Percentiles rank a stretch among this genome's conserved stretches.
Conservation (phyloP, 148 eudicot species). For the Camellia granthamiana region DNA sequence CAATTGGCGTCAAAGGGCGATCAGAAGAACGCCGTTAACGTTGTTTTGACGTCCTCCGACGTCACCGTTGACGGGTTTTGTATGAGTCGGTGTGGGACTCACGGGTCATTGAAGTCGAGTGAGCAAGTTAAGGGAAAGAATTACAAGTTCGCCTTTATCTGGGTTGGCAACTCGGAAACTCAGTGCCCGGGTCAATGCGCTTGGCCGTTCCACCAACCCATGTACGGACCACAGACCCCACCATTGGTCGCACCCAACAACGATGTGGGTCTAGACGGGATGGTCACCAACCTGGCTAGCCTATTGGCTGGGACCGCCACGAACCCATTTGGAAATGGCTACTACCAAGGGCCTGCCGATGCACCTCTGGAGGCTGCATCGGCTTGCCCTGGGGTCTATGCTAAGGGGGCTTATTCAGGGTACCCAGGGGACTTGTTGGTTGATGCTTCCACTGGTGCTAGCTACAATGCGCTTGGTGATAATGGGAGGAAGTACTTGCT, state of each 20-base stretch:
- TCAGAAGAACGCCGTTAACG: neutral
- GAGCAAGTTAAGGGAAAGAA: neutral
- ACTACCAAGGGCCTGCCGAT: conserved; percentile 46
- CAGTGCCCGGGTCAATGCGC: conserved; percentile 14
- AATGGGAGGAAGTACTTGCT: conserved; percentile 41
- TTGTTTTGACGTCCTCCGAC: neutral
- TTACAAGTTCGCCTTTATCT: conserved; percentile 28
- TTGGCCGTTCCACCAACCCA: conserved; percentile 43
- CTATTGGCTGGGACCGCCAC: conserved; percentile 44
- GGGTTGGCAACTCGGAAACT: conserved; percentile 33
- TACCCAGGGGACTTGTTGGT: conserved; percentile 39
- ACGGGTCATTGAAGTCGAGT: neutral
- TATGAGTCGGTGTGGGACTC: neutral
- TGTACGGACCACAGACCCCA: conserved; percentile 45
- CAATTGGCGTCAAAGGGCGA: neutral
- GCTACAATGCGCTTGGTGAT: conserved; percentile 41
- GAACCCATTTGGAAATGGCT: conserved; percentile 49
- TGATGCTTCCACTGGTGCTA: conserved; percentile 30
- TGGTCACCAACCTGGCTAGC: conserved; percentile 41
- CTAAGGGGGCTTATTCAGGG: conserved; percentile 46
- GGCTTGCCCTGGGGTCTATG: conserved; percentile 46
- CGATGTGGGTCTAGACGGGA: conserved; percentile 47
- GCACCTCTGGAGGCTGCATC: conserved; percentile 47
- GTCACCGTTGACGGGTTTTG: neutral
- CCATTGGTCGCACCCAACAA: conserved; percentile 39